Evolutionary conservation across 345 rosid genomes (phyloP).

Genomic region (Lepidium aucheri): DNA sequence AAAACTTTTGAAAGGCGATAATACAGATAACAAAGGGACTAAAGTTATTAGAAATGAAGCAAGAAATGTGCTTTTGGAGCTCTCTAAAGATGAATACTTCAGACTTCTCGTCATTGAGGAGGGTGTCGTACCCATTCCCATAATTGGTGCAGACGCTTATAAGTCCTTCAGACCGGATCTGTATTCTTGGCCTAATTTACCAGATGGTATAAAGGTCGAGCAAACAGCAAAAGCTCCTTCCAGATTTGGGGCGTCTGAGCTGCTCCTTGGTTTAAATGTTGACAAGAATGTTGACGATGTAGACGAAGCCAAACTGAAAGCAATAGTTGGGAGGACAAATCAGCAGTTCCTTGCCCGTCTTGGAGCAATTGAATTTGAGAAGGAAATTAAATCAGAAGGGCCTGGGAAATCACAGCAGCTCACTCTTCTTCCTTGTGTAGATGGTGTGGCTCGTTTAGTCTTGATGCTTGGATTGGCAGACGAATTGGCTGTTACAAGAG

Average conservation of each 20-base stretch:
- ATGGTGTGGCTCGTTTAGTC: conserved; percentile 86
- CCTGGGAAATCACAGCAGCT: conserved; percentile 29
- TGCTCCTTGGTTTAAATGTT: conserved; percentile 61
- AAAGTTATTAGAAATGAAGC: conserved; percentile 64
- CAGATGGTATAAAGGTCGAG: conserved; percentile 63
- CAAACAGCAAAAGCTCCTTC: conserved; percentile 49
- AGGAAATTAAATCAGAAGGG: conserved; percentile 36
- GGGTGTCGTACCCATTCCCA: conserved; percentile 61
- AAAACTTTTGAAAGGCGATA: conserved; percentile 39
- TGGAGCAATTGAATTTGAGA: conserved; percentile 69
- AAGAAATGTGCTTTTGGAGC: conserved; percentile 67
- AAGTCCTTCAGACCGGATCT: conserved; percentile 54
- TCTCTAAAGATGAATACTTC: conserved; percentile 67
- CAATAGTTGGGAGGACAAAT: conserved; percentile 60
- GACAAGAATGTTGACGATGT: conserved; percentile 33
- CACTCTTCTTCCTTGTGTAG: conserved; percentile 65
- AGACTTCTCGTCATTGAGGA: conserved; percentile 76
- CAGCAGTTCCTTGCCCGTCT: conserved; percentile 85
- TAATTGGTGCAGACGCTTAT: conserved; percentile 72
- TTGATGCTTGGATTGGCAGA: conserved; percentile 80
- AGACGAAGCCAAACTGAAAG: conserved; percentile 66
- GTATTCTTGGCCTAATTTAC: conserved; percentile 75
- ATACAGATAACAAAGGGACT: conserved; percentile 32
- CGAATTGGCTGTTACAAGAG: conserved; percentile 55
- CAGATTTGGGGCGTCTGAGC: conserved; percentile 68